Evolutionary conservation across 192 early-diverging fungal species (phyloP).

Genomic region (Chytriomyces sp.): DNA sequence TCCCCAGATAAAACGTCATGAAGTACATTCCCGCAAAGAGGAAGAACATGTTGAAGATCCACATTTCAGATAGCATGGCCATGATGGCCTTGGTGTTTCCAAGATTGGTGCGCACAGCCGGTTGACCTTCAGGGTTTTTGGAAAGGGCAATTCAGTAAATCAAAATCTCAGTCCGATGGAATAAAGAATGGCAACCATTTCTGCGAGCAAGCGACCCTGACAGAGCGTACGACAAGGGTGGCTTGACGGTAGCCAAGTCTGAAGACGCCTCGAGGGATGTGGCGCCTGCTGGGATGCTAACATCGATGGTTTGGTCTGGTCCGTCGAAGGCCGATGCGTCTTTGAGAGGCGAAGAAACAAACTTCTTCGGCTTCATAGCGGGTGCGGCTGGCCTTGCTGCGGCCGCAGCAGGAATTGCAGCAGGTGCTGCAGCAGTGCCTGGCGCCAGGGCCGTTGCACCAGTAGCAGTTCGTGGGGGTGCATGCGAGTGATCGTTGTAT

Average conservation of each 20-base stretch:
- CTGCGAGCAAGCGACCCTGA: conserved; percentile 34
- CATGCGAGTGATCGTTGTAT: not conserved
- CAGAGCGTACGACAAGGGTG: not conserved
- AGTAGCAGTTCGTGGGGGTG: not conserved
- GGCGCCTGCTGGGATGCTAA: conserved; percentile 7
- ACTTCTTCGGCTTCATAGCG: conserved; percentile 2
- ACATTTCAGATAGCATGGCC: conserved; percentile 58
- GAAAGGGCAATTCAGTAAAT: not conserved
- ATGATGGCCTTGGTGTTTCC: conserved; percentile 61
- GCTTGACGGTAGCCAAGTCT: not conserved
- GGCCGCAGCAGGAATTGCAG: not conserved
- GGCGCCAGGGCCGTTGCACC: not conserved
- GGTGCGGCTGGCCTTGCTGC: not conserved
- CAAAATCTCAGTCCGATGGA: too few species aligned
- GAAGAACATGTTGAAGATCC: conserved; percentile 58
- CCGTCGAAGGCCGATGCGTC: not conserved
- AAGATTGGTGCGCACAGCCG: conserved; percentile 50
- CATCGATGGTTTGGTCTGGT: not conserved
- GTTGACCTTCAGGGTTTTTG: conserved; percentile 5
- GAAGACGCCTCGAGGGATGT: not conserved
- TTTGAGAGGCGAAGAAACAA: conserved; percentile 21
- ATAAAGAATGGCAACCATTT: conserved; percentile 42
- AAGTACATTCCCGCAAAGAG: conserved; percentile 51
- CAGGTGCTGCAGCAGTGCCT: not conserved
- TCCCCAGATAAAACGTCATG: conserved; percentile 54